Evolutionary conservation across 805 yeast genomes (phyloP), one percentile per base, ranked within the genome.

Genomic region (Wickerhamomyces queroliae): DNA sequence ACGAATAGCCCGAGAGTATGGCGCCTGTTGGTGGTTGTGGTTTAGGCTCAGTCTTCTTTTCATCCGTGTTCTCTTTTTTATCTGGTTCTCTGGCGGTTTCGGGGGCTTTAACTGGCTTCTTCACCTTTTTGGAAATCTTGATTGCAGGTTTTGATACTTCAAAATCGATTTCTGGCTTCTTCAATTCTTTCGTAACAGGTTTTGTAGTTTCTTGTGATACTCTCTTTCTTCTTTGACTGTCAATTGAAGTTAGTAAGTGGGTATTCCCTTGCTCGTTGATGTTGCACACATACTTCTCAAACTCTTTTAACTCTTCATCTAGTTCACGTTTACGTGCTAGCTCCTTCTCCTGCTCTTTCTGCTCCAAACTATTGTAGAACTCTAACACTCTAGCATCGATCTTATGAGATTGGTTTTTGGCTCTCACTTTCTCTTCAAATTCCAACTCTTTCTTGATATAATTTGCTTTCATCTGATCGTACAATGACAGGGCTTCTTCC

Each of bases 401-500:
- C 21, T 39, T 44, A 25, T 45, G 38, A 1, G 49, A 40, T 28
- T 50, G 54, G 32, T 53, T 54, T 12, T 42, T 43, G 0, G 48
- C 44, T 19, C 47, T 44, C 13, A 50, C 44, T 29, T 53, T 53
- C 13, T 49, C 57, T 31, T 51, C 49, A 38, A 45, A 48, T 18
- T 45, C 52, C 13, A 33, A 36, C 26, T 55, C 60, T 41, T 50
- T 54, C 25, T 41, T 39, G 15, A 53, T 28, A 29, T 55, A 46
- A 38, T 54, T 55, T 20, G 45, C 19, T 35, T 44, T 48, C 58
- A 55, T 51, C 43, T 55, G 60, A n/a, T 55, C 57, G 23, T 41
- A 55, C 2, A 55, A 40, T 1, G 60, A 51, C 7, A 45, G 37
- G 2, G 48, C 36, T 36, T 54, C 56, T 17, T 44, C 30, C 6